These are phyloP conservation scores for Carnegiea gigantea DNA, from an alignment of 179 eudicot species.

Conservation along the genomic window DNA sequence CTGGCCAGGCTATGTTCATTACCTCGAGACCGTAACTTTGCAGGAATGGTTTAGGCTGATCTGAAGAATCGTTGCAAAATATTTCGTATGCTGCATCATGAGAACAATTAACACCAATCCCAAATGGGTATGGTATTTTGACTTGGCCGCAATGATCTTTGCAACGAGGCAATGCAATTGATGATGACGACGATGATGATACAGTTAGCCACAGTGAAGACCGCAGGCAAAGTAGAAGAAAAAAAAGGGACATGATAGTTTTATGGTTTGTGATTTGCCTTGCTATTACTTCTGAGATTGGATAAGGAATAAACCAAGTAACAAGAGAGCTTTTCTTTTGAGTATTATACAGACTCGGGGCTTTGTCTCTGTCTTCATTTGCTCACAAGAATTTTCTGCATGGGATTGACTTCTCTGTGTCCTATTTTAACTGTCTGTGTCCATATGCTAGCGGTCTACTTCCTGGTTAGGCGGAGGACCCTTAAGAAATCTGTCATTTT, in stretches of 20 bases:
- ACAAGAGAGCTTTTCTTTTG: neutral
- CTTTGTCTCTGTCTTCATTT: neutral
- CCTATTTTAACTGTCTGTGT: too few relatives aligned
- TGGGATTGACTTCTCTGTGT: too few relatives aligned
- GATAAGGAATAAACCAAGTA: neutral
- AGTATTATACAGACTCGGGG: too few relatives aligned
- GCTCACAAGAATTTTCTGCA: too few relatives aligned
- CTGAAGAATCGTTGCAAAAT: conserved; percentile 4
- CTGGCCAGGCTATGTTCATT: conserved; percentile 19
- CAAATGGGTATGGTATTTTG: conserved; percentile 34
- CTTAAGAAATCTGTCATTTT: too few relatives aligned
- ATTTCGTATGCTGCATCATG: conserved; percentile 14
- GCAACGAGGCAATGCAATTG: conserved; percentile 21
- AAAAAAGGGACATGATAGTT: neutral
- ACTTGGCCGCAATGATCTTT: conserved; percentile 24
- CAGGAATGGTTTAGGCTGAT: conserved; percentile 22
- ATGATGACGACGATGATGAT: neutral
- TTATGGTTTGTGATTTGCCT: neutral
- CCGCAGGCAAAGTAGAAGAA: conserved; percentile 2
- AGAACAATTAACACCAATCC: conserved; percentile 24
- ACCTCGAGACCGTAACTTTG: conserved; percentile 16
- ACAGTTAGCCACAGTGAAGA: neutral
- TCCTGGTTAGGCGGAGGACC: too few relatives aligned
- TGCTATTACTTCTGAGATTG: neutral
- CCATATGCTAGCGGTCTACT: too few relatives aligned